Base-by-base conservation (phyloP, 2,329 filamentous ascomycete species). In the Aspergillus ustus region DNA sequence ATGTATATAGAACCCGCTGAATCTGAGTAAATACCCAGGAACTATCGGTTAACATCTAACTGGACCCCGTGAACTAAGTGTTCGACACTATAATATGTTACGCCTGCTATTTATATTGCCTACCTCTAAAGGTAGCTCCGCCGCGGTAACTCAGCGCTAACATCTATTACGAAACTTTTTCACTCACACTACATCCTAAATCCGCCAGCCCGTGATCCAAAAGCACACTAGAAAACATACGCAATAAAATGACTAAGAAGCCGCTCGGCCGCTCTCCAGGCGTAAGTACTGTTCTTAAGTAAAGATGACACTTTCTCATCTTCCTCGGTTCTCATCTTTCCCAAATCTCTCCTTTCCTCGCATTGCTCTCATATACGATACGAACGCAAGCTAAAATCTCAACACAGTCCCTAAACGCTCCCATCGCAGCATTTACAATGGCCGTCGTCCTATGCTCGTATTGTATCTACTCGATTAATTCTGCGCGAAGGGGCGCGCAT, bases 391-490 rank as follows among this genome's bases (percentile, higher is more conserved):
- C 40, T 20, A 43, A 48, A 59, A 66, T 57, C 54, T 40, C 55
- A 29, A 29, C 7, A 52, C 48, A 85, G 82, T 85, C 82, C 4
- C 69, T 87, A 43, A 82, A 85, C 62, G 86, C 85, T 2, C 86
- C 87, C 5, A 78, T 87, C n/a, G 86, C 85, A n/a, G 86, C 86
- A 28, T 80, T 87, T 65, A 84, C 83, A 15, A 88, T 89, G 86
- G 86, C 86, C 17, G 74, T 83, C 52, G 71, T 89, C 22, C 81
- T 88, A 34, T 86, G 85, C 73, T 75, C 77, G 45, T 91, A 91
- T 75, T 81, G 87, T 29, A 79, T 88, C 54, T 88, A 84, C 8
- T 88, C 85, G 25, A 91, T 91, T 64, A 81, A 83, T 63, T 85
- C 87, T 25, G 89, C 89, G 2, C 89, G 89, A 67, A 80, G 84